These are phyloP conservation scores for Chloranthus sessilifolius DNA, from an alignment of 164 flowering plant species.

Conservation along the genomic window DNA sequence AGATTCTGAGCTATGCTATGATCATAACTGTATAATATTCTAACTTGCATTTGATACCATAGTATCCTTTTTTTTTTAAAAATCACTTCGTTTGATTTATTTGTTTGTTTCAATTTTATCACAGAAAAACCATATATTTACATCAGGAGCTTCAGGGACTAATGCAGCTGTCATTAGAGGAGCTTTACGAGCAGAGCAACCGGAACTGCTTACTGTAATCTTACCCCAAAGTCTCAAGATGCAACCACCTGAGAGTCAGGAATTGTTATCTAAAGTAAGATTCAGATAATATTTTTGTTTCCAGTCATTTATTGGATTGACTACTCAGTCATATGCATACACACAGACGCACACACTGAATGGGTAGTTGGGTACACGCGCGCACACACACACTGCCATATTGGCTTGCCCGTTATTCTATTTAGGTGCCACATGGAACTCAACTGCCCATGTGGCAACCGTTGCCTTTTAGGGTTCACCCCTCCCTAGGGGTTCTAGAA, in stretches of 20 bases:
- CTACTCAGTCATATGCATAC: no score
- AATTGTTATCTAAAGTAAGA: constrained; percentile 79
- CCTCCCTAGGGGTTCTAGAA: no score
- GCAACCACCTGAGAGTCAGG: constrained; percentile 99
- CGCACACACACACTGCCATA: no score
- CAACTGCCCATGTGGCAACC: no score
- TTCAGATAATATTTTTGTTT: constrained; percentile 4
- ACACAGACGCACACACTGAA: no score
- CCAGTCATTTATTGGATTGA: no score
- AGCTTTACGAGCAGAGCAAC: constrained; percentile 84
- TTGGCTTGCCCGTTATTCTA: no score
- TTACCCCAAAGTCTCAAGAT: constrained; percentile 90
- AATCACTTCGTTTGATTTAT: not conserved
- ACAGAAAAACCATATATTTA: constrained; percentile 96
- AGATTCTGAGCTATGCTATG: constrained; percentile 98
- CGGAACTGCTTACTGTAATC: constrained; percentile 90
- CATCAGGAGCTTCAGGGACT: constrained; percentile 98
- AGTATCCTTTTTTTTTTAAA: not conserved
- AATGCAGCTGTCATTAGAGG: constrained; percentile 99
- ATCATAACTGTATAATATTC: constrained; percentile 78
- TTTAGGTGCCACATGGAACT: no score
- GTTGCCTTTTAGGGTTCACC: no score
- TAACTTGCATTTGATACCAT: constrained; percentile 2
- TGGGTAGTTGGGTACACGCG: no score
- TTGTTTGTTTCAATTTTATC: constrained; percentile 1